Base-by-base conservation (phyloP, 495 filamentous ascomycete genomes). In the Elasticomyces elasticus region DNA sequence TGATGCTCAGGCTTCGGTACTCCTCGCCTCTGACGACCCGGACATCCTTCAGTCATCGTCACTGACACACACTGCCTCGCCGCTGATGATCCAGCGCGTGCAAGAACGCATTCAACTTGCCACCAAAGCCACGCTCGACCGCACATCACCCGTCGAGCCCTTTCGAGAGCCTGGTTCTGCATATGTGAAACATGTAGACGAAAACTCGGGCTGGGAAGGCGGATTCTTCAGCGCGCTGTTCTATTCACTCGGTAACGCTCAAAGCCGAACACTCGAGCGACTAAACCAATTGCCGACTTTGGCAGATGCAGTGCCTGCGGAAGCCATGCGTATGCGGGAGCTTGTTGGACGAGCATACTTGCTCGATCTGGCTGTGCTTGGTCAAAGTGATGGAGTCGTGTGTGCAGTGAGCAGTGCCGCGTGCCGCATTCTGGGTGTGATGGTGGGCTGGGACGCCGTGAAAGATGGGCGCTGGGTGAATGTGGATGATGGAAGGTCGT, bases 401-500 rank as follows among this genome's bases (percentile, higher is more conserved):
- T 88, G 84, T 59, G 80, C 77, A 10, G 81, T 84, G 27, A 82
- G 79, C 45, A 74, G 79, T 46, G 73, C 76, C 56, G 80, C 78
- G 2, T 90, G 86, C 60, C 69, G 82, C 23, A 40, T 89, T 44
- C 56, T 90, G 44, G 86, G 79, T 20, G 83, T 90, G 45, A 82
- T 88, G 74, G 80, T 87, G 82, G 85, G 84, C 0, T 89, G 86
- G 86, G 81, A 87, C 19, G 81, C 76, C 22, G 69, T 87, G 48
- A 67, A 65, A 12, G 51, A 74, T 22, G 72, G 68, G 19, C 66
- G 71, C 27, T 90, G 86, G 85, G 67, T 71, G 43, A 88, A 89
- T 65, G 72, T 89, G n/a, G 86, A 90, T 64, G 84, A 82, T 4
- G 76, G 73, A 1, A 22, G 58, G 24, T 15, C 38, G 1, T 60